phyloP scores from a whole-genome alignment of 352 stramenopile species.

The Pythium apleroticum region DNA sequence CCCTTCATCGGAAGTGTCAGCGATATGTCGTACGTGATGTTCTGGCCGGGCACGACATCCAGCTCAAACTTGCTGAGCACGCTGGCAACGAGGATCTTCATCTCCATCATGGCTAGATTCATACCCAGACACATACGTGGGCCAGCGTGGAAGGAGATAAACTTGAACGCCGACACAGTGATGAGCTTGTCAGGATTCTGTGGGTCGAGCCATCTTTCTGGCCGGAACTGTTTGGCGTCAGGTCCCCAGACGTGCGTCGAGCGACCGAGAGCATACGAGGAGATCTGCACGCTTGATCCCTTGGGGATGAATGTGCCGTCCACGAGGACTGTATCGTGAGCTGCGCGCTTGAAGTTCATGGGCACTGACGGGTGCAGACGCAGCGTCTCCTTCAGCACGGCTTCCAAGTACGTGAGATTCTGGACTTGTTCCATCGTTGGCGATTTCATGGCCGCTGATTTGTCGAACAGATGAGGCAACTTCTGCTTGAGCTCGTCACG shows the following conservation, averaged over 20 bases:
- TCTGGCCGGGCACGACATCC: conserved; percentile 16
- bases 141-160: conserved; percentile 49
- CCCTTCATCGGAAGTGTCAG: conserved; percentile 26
- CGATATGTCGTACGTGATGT: conserved; percentile 28
- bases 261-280: conserved; percentile 34
- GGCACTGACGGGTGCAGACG: conserved; percentile 43
- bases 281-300: conserved; percentile 29
- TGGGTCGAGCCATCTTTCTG: conserved; percentile 33
- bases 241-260: conserved; percentile 31
- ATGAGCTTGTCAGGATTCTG: conserved; percentile 21
- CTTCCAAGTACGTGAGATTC: conserved; percentile 26
- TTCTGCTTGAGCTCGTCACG: conserved; percentile 17
- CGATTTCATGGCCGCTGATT: background rate
- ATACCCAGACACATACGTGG: conserved; percentile 45
- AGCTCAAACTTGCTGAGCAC: conserved; percentile 43
- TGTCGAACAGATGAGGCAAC: conserved; percentile 5
- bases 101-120: conserved; percentile 49
- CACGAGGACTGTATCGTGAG: conserved; percentile 30
- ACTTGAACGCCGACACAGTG: conserved; percentile 40
- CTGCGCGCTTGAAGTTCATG: conserved; percentile 31
- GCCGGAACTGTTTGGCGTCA: conserved; percentile 31
- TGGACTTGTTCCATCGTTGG: conserved; percentile 24
- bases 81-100: conserved; percentile 41
- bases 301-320: conserved; percentile 37
- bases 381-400: conserved; percentile 36